Conservation (phyloP, 352 stramenopile species). For the Globisporangium okanoganense region DNA sequence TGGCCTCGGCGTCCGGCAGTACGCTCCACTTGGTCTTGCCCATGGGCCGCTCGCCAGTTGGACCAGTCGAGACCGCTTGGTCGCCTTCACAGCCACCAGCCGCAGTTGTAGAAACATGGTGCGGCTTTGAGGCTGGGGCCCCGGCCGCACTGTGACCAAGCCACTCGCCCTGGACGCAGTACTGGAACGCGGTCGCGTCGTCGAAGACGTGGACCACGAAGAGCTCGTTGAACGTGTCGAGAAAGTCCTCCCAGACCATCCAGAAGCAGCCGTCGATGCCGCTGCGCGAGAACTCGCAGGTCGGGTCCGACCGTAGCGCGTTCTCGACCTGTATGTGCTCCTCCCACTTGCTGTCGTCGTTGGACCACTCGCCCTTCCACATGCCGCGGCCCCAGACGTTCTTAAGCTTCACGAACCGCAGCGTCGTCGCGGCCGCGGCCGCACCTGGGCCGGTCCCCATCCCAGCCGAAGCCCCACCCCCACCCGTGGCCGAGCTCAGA, state of each 20-base stretch:
- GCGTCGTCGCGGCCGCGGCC: conserved; percentile 7
- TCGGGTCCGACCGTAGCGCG: conserved; percentile 48
- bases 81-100: not conserved
- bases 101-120: not conserved
- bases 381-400: conserved; percentile 75
- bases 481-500: conserved; percentile 12
- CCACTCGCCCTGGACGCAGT: conserved; percentile 55
- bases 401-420: conserved; percentile 80
- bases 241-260: conserved; percentile 77
- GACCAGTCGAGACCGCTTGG: not conserved
- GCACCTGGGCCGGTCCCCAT: not conserved
- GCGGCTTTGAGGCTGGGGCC: conserved; percentile 16
- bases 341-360: conserved; percentile 84
- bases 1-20: conserved; percentile 68
- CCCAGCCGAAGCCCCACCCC: not conserved
- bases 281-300: conserved; percentile 61
- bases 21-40: conserved; percentile 65
- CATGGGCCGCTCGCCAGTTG: conserved; percentile 29
- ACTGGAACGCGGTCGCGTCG: conserved; percentile 34
- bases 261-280: conserved; percentile 79
- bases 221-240: conserved; percentile 69
- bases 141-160: conserved; percentile 31
- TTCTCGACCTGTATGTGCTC: conserved; percentile 74
- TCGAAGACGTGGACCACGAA: conserved; percentile 51
- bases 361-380: conserved; percentile 82